Evolutionary conservation across 441 rosid species (phyloP), one percentile per base, ranked within the genome.

Genomic region (Brassica hybrid): DNA sequence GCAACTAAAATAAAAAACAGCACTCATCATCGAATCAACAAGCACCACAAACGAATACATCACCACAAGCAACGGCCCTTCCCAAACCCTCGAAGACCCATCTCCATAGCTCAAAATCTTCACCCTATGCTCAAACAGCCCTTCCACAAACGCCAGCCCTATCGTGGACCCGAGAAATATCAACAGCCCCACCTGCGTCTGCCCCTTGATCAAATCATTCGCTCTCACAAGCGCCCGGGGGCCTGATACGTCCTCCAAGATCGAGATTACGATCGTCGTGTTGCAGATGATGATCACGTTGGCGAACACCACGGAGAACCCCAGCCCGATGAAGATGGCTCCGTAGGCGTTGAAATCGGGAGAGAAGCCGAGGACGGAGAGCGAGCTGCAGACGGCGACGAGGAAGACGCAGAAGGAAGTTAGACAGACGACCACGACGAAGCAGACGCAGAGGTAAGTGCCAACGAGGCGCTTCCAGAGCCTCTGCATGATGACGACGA

Each of bases 41-140:
- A 94, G 97, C 81, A 88, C 88, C 43, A 92, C 88, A 80, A 94
- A 90, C 2, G 99, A 90, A 86, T 88, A 88, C 98, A 94, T 91
- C 36, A 93, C 25, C 68, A 91, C 97, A 80, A 94, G 72, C 48
- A 94, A 83, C n/a, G 98, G 97, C 69, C 96, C 98, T 84, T 93
- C 98, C 99, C 99, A 94, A 18, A 91, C 73, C 88, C 98, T 93
- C 0, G 96, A 89, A 61, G 97, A 93, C 45, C 97, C 96, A 50
- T 93, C 98, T 72, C 97, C 99, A 79, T 94, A 91, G 60, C 94
- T 94, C 87, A 94, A 48, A 14, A 86, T 86, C 88, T 86, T 94
- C 66, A 94, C 96, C 67, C 98, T 86, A 75, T 94, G 98, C 84
- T 94, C 96, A 83, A 93, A 94, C 86, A 94, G 80, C 14, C 99